These are phyloP conservation scores for Epicoccum sorghinum DNA, from an alignment of 2,329 filamentous ascomycete genomes.

Conservation along the genomic window DNA sequence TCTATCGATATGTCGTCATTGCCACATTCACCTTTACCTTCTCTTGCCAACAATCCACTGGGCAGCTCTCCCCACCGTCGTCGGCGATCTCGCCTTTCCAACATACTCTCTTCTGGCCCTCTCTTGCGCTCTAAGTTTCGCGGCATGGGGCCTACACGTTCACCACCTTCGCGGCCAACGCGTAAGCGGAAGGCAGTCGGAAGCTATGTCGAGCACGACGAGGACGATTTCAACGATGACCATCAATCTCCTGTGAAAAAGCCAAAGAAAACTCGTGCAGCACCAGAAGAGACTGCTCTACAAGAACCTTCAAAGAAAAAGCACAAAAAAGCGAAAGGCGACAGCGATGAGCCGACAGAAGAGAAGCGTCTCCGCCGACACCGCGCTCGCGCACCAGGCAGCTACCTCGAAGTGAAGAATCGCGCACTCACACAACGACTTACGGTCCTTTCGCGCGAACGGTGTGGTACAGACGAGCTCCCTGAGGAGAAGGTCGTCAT, in stretches of 20 bases:
- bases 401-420: conserved; percentile 55
- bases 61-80: background rate
- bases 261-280: background rate
- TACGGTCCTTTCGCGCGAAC: conserved; percentile 61
- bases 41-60: background rate
- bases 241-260: conserved; percentile 14
- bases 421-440: conserved; percentile 61
- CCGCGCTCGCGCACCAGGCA: conserved; percentile 50
- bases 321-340: conserved; percentile 24
- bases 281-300: conserved; percentile 9
- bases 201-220: conserved; percentile 9
- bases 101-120: background rate
- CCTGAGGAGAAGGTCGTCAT: conserved; percentile 62
- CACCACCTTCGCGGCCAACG: conserved; percentile 2
- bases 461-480: conserved; percentile 51
- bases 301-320: conserved; percentile 21
- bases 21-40: background rate
- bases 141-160: background rate
- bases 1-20: conserved; percentile 10
- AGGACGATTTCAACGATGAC: conserved; percentile 2
- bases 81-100: background rate
- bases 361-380: conserved; percentile 43
- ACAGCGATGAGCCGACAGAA: conserved; percentile 19
- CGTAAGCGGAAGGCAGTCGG: conserved; percentile 32
- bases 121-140: background rate